phyloP scores from a whole-genome alignment of 2,329 filamentous ascomycete species.

The Fusarium burgessii region DNA sequence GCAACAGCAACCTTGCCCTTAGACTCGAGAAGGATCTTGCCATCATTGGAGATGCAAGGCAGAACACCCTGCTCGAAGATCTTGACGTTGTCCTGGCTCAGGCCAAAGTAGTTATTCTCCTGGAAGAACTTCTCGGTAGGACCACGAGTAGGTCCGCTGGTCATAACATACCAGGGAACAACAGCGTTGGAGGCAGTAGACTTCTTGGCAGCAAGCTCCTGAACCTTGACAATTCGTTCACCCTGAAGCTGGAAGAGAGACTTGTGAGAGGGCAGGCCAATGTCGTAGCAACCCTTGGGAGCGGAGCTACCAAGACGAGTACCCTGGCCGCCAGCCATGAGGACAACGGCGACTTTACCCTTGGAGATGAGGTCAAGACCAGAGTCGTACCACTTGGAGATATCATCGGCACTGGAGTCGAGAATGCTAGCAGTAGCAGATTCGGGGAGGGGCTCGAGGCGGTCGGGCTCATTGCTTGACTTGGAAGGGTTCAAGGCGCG shows the following conservation, averaged over 20 bases:
- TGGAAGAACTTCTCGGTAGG: slow-evolving; percentile 96
- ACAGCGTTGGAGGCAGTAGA: slow-evolving; percentile 67
- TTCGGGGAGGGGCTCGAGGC: slow-evolving; percentile 88
- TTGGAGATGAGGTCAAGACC: slow-evolving; percentile 84
- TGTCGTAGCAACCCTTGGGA: slow-evolving; percentile 98
- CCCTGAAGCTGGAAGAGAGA: slow-evolving; percentile 98
- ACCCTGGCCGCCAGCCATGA: slow-evolving; percentile 98
- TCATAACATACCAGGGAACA: slow-evolving; percentile 99
- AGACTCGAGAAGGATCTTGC: slow-evolving; percentile 93
- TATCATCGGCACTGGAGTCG: slow-evolving; percentile 82
- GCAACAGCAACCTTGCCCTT: slow-evolving; percentile 94
- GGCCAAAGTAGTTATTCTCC: slow-evolving; percentile 89
- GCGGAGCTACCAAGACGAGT: slow-evolving; percentile 94
- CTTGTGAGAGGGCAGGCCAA: slow-evolving; percentile 92
- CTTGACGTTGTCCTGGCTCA: slow-evolving; percentile 84
- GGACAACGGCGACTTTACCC: slow-evolving; percentile 84
- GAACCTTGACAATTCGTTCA: slow-evolving; percentile 89
- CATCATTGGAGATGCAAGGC: slow-evolving; percentile 96
- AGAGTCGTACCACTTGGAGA: slow-evolving; percentile 85
- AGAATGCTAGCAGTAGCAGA: slow-evolving; percentile 90
- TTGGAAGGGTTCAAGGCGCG: slow-evolving; percentile 83
- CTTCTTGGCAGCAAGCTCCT: slow-evolving; percentile 81
- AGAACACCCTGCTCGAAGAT: slow-evolving; percentile 98
- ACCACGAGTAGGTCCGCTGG: slow-evolving; percentile 89
- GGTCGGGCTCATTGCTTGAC: slow-evolving; percentile 65